Base-by-base conservation (phyloP, 2,329 filamentous ascomycete genomes). In the Neocatenulostroma microsporum region DNA sequence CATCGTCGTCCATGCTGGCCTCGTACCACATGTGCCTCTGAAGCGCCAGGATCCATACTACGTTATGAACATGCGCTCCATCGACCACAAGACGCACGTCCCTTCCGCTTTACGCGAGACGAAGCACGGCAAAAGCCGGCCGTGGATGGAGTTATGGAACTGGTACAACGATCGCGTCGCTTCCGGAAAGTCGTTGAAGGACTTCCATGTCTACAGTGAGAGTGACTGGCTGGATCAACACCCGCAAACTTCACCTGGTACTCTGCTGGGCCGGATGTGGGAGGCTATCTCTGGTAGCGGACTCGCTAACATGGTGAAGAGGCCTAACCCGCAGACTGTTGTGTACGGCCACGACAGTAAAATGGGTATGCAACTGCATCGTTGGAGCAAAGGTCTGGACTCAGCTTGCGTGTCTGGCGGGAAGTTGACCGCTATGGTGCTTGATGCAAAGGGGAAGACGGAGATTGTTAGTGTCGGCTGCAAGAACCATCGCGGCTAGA, bases 31-130 rank as follows among this genome's bases (percentile, higher is more conserved):
- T 4, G 64, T 94, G 1, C 60, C 73, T 1, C 68, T 94, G 11
- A 69, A 80, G 30, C 67, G 73, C 34, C 89, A 82, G 50, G 76
- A 95, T 58, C 82, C 87, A 0, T 79, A 76, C 59, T 80, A 82
- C 34, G 82, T 84, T 26, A 95, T 95, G 87, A 91, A 86, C 56
- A 93, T 98, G 84, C 78, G 87, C 39, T 84, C 79, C 5, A 74
- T 94, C 36, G 70, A 83, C 48, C 70, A 78, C 13, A 63, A 69
- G 9, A 78, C 75, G 9, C 71, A 76, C 41, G 62, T 75, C 10
- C 78, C 77, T 3, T 75, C 66, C 36, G 64, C 65, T 12, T 30
- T 47, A 8, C 52, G 51, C 26, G 39, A 45, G 26, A 44, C 36
- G 24, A 49, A 42, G 34, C 45, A 46, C 5, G 51, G 44, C 21